Conservation (phyloP, 1,284 basidiomycete genomes). For the Ustilago cynodontis region DNA sequence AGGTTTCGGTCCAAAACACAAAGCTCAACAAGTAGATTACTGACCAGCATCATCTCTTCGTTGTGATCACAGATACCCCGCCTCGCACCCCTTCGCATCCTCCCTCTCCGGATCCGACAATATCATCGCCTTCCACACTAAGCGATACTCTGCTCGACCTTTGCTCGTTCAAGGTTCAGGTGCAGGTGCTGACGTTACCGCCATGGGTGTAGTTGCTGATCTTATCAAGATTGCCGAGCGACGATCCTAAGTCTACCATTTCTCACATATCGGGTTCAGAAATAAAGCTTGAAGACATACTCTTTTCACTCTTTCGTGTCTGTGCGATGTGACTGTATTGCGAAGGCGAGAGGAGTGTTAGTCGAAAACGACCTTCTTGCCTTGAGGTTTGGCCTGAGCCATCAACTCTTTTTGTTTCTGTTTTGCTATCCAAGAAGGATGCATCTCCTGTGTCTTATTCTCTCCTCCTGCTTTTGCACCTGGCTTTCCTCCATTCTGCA, state of each 20-base stretch:
- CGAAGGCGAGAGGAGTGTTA: constrained; percentile 16
- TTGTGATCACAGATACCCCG: constrained; percentile 74
- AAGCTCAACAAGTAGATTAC: too few relatives aligned
- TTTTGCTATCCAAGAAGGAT: constrained; percentile 64
- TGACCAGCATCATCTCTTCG: too few relatives aligned
- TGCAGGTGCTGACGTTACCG: constrained; percentile 95
- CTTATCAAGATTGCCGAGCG: constrained; percentile 71
- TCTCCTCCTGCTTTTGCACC: background rate
- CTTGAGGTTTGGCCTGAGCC: constrained; percentile 51
- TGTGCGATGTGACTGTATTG: too few relatives aligned
- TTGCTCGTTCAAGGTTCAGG: constrained; percentile 95
- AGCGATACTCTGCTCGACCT: constrained; percentile 77
- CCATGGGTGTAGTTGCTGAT: constrained; percentile 94
- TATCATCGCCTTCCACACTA: constrained; percentile 96
- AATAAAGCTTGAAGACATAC: too few relatives aligned
- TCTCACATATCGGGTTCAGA: background rate
- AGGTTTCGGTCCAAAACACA: too few relatives aligned
- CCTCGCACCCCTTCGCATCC: constrained; percentile 91
- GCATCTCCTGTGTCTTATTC: constrained; percentile 49
- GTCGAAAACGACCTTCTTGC: constrained; percentile 63
- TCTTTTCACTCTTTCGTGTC: too few relatives aligned
- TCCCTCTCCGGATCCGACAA: constrained; percentile 96
- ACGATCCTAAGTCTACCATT: constrained; percentile 14
- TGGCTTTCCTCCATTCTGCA: background rate
- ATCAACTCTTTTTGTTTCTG: constrained; percentile 63